Percentiles rank a stretch among this genome's conserved stretches.
Evolutionary conservation across 140 eudicot genomes (phyloP).

Genomic region (Stevia rebaudiana): DNA sequence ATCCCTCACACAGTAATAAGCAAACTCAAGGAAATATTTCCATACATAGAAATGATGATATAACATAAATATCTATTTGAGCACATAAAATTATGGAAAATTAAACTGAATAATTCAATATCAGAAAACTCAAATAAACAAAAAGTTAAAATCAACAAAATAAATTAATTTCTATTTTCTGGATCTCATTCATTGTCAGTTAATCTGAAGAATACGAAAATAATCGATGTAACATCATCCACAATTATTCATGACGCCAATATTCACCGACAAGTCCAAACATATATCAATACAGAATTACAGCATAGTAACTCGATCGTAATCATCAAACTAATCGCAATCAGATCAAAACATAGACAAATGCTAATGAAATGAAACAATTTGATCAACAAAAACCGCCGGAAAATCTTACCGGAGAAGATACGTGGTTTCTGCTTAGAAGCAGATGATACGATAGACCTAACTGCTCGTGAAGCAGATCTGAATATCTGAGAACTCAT

Average conservation of each 20-base stretch:
- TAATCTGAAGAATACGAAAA: not conserved
- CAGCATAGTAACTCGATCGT: not conserved
- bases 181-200: not conserved
- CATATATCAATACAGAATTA: not conserved
- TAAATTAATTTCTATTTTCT: not conserved
- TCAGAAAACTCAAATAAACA: not conserved
- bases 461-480: constrained; percentile 65
- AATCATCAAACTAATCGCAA: not conserved
- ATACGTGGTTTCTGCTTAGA: constrained; percentile 55
- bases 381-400: not conserved
- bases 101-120: not conserved
- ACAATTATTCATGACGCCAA: too few relatives aligned
- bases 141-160: not conserved
- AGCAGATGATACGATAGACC: constrained; percentile 43
- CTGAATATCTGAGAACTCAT: constrained; percentile 77
- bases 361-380: not conserved
- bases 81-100: not conserved
- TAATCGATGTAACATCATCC: not conserved
- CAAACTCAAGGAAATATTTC: not conserved
- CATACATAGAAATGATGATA: not conserved
- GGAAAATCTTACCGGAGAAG: constrained; percentile 44
- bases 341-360: constrained; percentile 14
- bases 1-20: not conserved
- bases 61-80: not conserved
- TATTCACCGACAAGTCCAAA: not conserved